phyloP scores from a whole-genome alignment of 306 rosid genomes.

The Spatholobus suberectus region DNA sequence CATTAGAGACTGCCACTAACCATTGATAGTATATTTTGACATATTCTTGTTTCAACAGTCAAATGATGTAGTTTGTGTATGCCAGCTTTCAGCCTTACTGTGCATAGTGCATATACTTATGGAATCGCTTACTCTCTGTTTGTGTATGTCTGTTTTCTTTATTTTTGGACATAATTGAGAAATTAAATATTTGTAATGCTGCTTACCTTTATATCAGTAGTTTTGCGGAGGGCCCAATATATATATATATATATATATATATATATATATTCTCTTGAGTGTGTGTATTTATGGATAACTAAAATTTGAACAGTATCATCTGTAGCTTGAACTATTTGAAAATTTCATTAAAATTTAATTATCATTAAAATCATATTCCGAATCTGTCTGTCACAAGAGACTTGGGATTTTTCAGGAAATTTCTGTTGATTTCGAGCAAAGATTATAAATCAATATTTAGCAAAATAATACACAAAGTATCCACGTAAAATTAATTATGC shows the following conservation, averaged over 20 bases:
- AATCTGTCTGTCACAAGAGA: not conserved
- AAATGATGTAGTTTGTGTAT: constrained; percentile 33
- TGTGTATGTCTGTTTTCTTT: not conserved
- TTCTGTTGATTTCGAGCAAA: not conserved
- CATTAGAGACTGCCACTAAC: constrained; percentile 34
- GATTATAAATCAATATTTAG: too few species aligned
- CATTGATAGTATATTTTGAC: constrained; percentile 37
- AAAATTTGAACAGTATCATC: not conserved
- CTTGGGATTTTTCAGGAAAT: not conserved
- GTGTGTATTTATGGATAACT: too few species aligned
- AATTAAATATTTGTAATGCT: not conserved
- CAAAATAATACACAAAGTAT: too few species aligned
- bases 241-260: too few species aligned
- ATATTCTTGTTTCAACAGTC: constrained; percentile 32
- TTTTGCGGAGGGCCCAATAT: not conserved
- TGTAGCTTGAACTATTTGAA: not conserved
- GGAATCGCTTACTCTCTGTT: constrained; percentile 27
- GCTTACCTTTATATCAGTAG: not conserved
- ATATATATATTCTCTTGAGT: too few species aligned
- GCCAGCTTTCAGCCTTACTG: constrained; percentile 14
- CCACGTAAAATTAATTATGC: too few species aligned
- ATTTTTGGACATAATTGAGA: not conserved
- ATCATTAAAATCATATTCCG: not conserved
- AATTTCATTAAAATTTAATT: not conserved
- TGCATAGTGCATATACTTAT: not conserved